These are phyloP conservation scores for Aspergillus mulundensis DNA, from an alignment of 495 filamentous ascomycete genomes.

Conservation along the genomic window DNA sequence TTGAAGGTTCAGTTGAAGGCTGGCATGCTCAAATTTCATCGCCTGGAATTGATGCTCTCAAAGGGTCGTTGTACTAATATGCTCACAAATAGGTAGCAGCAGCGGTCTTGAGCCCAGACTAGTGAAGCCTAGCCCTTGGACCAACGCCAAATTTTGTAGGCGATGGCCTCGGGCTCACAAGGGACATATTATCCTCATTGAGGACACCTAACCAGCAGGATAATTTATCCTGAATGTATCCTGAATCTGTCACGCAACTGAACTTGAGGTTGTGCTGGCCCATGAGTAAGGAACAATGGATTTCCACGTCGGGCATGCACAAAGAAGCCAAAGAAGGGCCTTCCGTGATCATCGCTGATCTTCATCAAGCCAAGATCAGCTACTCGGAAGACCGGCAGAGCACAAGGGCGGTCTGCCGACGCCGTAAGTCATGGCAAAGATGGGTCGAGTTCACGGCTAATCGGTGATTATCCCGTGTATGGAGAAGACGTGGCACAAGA, in stretches of 20 bases:
- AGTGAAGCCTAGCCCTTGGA: background rate
- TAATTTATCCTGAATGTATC: background rate
- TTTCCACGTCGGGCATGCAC: background rate
- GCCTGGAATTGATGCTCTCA: background rate
- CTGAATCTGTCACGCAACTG: background rate
- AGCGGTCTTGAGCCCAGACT: background rate
- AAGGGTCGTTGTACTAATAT: background rate
- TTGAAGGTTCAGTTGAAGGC: no score
- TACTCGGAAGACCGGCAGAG: slow-evolving; percentile 3
- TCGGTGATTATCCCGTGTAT: slow-evolving; percentile 1
- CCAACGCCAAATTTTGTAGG: no score
- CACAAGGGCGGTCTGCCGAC: background rate
- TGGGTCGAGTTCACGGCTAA: background rate
- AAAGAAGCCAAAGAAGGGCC: background rate
- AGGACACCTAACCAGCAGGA: background rate
- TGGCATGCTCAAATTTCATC: background rate
- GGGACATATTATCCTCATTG: no score
- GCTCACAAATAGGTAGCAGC: background rate
- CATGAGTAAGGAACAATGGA: background rate
- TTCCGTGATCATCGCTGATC: background rate
- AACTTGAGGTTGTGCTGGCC: background rate
- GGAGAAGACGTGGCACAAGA: background rate
- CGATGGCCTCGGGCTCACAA: no score
- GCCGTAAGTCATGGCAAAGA: background rate
- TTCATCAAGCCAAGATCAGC: background rate